Evolutionary conservation across 148 eudicot species (phyloP), one percentile per base, ranked within the genome.

Genomic region (Vaccinium vitisidaea): DNA sequence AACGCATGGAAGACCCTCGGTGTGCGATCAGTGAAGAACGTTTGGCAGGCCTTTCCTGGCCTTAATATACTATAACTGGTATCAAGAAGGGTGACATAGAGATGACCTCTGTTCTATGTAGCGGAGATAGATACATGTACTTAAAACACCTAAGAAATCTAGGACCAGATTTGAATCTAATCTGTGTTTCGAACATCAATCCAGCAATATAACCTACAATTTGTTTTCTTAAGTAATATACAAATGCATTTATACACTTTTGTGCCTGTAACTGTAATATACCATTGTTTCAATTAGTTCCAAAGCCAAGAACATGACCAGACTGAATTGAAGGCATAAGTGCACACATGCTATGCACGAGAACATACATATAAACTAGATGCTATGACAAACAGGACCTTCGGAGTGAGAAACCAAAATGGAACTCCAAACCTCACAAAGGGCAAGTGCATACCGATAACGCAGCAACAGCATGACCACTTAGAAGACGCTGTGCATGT

Each of bases 401-500:
- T 54, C 14, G n/a, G 63, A 25, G 36, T 55, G 15, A 21, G 69
- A 75, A 30, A 79, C 12, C 12, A 63, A 53, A 79, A 61, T 30
- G 10, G 53, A 74, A 23, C 16, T 27, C 48, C 79, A 32, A 52
- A 74, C 32, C 16, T 27, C 48, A 84, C 36, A 52, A 1, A 55
- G 39, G 80, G 2, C 52, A 21, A 84, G 80, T 75, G 80, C 94
- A 77, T 95, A 97, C 99, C 89, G 98, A 97, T 84, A 97, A 84
- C 39, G 96, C 90, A 59, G 90, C 86, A 84, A 83, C 87, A 84
- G 91, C 90, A 48, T 74, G 90, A 61, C 89, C 96, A 85, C 90
- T 85, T 65, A 97, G 89, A 88, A 97, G 98, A 79, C 90, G 92
- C 55, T 97, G 90, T 46, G 95, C 96, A 53, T 85, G 94, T 81